These are phyloP conservation scores for Retiboletus flavoniger DNA, from an alignment of 1,284 basidiomycete species.

Conservation along the genomic window DNA sequence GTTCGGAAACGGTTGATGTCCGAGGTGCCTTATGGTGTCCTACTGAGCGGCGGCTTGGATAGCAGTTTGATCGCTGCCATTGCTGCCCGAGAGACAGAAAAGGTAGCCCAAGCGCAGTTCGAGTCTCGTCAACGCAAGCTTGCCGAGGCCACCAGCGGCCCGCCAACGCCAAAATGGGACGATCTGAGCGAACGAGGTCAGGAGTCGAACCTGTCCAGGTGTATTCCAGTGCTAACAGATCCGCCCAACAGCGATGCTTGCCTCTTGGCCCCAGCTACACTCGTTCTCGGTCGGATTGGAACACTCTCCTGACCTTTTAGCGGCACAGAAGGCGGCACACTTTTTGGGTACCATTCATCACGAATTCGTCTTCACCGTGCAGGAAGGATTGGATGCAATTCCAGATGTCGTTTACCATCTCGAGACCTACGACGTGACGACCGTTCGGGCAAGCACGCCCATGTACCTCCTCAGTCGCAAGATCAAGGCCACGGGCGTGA, in stretches of 20 bases:
- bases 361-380: conserved; percentile 98
- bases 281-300: conserved; percentile 98
- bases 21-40: conserved; percentile 97
- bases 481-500: conserved; percentile 99
- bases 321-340: conserved; percentile 91
- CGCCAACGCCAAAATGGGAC: conserved; percentile 51
- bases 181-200: conserved; percentile 55
- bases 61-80: conserved; percentile 96
- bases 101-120: conserved; percentile 78
- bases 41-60: conserved; percentile 94
- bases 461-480: conserved; percentile 97
- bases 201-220: conserved; percentile 7
- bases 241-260: conserved; percentile 55
- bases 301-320: conserved; percentile 93
- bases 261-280: conserved; percentile 95
- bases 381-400: conserved; percentile 97
- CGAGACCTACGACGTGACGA: conserved; percentile 99
- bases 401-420: conserved; percentile 98
- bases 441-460: conserved; percentile 95
- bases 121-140: conserved; percentile 64
- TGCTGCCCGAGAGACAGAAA: conserved; percentile 96
- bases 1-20: conserved; percentile 98
- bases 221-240: not conserved
- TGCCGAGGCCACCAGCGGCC: conserved; percentile 53
- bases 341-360: conserved; percentile 96